These are phyloP conservation scores for Leucosporidium scottii DNA, from an alignment of 768 basidiomycete genomes.

Conservation along the genomic window DNA sequence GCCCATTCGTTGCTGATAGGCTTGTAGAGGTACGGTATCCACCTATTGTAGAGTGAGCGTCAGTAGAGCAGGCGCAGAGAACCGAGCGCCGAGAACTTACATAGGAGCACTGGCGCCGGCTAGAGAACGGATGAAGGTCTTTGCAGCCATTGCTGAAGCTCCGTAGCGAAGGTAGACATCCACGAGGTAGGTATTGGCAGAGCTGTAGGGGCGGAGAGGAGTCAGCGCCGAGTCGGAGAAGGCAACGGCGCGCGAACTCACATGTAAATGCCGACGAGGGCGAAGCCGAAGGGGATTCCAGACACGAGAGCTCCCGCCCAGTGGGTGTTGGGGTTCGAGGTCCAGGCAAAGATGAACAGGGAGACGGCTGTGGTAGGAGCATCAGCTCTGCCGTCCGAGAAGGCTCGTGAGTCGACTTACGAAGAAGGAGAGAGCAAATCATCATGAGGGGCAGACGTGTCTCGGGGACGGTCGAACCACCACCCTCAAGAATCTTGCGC, in stretches of 20 bases:
- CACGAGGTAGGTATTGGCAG: conserved; percentile 36
- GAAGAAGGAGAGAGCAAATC: conserved; percentile 37
- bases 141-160: conserved; percentile 33
- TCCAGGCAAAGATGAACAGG: too few species aligned
- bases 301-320: too few species aligned
- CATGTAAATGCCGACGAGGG: conserved; percentile 37
- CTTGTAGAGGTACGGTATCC: conserved; percentile 28
- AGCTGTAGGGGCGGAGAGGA: not conserved
- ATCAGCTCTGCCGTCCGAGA: too few species aligned
- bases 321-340: too few species aligned
- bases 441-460: conserved; percentile 38
- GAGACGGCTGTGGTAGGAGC: too few species aligned
- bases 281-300: conserved; percentile 24
- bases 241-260: too few species aligned
- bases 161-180: conserved; percentile 2
- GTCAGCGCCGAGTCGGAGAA: too few species aligned
- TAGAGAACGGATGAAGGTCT: conserved; percentile 36
- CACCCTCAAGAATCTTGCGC: conserved; percentile 4
- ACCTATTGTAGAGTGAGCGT: conserved; percentile 1
- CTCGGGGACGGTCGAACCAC: conserved; percentile 30
- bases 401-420: conserved; percentile 1
- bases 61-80: too few species aligned
- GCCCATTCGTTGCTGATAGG: not conserved
- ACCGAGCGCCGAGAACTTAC: too few species aligned
- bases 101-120: conserved; percentile 38